Evolutionary conservation across 768 basidiomycete genomes (phyloP).

Genomic region (Crepidotus variabilis): DNA sequence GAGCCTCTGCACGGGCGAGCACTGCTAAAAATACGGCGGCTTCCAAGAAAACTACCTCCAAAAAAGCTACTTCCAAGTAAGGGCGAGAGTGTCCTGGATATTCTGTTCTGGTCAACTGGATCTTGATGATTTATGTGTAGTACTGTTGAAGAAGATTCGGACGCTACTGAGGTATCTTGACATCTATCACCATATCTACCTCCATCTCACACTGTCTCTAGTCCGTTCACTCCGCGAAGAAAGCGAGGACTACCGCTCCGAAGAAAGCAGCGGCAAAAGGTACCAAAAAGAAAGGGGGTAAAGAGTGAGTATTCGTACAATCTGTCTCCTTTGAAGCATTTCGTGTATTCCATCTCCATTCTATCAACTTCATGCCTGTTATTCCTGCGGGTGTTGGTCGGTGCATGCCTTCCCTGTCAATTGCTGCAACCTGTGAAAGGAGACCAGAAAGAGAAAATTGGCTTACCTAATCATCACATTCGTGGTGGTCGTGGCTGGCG

Average conservation of each 20-base stretch:
- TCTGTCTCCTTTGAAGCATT: background rate
- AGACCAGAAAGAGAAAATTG: conserved; percentile 1
- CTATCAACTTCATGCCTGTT: background rate
- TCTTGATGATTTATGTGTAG: background rate
- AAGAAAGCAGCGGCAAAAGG: conserved; percentile 24
- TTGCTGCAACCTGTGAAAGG: background rate
- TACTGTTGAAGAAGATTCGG: conserved; percentile 8
- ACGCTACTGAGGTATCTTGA: conserved; percentile 13
- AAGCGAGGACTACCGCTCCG: conserved; percentile 20
- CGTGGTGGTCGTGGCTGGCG: background rate
- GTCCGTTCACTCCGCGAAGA: conserved; percentile 24
- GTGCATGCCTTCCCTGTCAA: background rate
- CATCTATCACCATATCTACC: background rate
- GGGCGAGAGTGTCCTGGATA: background rate
- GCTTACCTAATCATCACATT: conserved; percentile 6
- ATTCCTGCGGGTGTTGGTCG: background rate
- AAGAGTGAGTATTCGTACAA: conserved; percentile 14
- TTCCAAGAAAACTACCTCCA: conserved; percentile 4
- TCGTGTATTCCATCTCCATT: background rate
- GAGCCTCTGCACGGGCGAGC: conserved; percentile 15
- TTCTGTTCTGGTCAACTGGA: background rate
- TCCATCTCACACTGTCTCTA: background rate
- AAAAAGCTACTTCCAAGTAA: conserved; percentile 4
- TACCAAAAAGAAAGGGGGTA: conserved; percentile 11
- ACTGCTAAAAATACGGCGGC: conserved; percentile 13